These are phyloP conservation scores for Bipolaris zeicola DNA, from an alignment of 2,329 filamentous ascomycete species.

Conservation along the genomic window DNA sequence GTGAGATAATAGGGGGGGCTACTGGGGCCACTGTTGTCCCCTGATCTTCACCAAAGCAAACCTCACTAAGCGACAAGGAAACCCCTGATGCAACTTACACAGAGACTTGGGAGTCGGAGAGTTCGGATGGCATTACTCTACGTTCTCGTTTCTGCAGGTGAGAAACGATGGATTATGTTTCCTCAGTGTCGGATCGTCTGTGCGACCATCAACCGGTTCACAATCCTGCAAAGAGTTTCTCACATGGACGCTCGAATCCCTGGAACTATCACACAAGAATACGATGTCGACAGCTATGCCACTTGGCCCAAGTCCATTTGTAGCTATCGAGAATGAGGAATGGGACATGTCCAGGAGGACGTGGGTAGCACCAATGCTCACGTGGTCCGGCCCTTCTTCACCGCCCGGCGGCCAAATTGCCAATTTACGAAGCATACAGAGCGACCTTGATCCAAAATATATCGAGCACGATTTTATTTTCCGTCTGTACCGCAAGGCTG, in stretches of 20 bases:
- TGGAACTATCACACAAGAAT: conserved; percentile 7
- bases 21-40: conserved; percentile 4
- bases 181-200: conserved; percentile 12
- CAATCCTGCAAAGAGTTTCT: not conserved
- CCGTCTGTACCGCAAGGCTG: conserved; percentile 14
- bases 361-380: conserved; percentile 15
- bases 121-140: too few relatives aligned
- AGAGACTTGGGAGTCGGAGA: not conserved
- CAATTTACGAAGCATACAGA: not conserved
- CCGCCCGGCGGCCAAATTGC: conserved; percentile 15
- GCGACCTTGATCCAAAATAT: conserved; percentile 1
- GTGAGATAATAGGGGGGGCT: conserved; percentile 1
- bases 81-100: not conserved
- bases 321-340: conserved; percentile 1
- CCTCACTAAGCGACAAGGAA: not conserved
- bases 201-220: not conserved
- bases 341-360: conserved; percentile 4
- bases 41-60: conserved; percentile 2
- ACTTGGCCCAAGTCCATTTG: conserved; percentile 17
- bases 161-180: not conserved
- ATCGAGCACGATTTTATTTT: conserved; percentile 4
- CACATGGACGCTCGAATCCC: conserved; percentile 8
- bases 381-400: conserved; percentile 16
- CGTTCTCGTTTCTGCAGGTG: too few relatives aligned
- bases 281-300: not conserved